A percentile compares a stretch with the other conserved stretches of the same genome.
These are phyloP conservation scores for Geotrichum histeridarum DNA, from an alignment of 1,139 yeast genomes.

Conservation along the genomic window DNA sequence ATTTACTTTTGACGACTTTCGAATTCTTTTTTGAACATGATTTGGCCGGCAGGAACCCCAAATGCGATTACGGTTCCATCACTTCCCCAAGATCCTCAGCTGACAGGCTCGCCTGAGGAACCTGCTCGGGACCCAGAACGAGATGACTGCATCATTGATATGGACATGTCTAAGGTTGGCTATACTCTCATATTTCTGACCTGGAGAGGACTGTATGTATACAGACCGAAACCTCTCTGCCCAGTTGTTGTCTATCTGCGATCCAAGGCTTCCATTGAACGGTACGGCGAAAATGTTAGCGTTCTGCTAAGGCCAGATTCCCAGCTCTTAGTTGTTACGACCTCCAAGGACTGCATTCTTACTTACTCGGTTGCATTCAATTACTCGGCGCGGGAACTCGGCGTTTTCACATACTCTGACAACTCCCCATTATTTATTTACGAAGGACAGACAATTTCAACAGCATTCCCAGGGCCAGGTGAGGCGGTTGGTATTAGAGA, in stretches of 20 bases:
- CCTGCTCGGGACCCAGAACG: slow-evolving; percentile 14
- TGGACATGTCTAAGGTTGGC: slow-evolving; percentile 24
- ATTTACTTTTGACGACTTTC: background rate
- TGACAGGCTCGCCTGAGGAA: slow-evolving; percentile 15
- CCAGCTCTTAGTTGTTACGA: slow-evolving; percentile 33
- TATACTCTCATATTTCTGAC: slow-evolving; percentile 24
- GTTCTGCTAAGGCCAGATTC: slow-evolving; percentile 36
- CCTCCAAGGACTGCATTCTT: slow-evolving; percentile 31
- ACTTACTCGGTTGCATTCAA: slow-evolving; percentile 29
- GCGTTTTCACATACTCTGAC: slow-evolving; percentile 19
- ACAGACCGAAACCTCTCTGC: slow-evolving; percentile 31
- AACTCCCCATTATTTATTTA: slow-evolving; percentile 19
- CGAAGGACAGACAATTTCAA: slow-evolving; percentile 22
- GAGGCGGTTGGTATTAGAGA: slow-evolving; percentile 40
- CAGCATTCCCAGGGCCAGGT: slow-evolving; percentile 39
- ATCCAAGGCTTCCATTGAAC: slow-evolving; percentile 29
- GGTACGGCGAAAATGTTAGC: slow-evolving; percentile 32
- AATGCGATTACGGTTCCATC: slow-evolving; percentile 18
- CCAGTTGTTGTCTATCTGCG: slow-evolving; percentile 36
- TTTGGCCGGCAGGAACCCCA: slow-evolving; percentile 22
- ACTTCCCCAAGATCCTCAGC: slow-evolving; percentile 10
- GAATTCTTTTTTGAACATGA: slow-evolving; percentile 9
- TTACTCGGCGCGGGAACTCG: slow-evolving; percentile 15
- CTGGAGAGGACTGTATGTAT: slow-evolving; percentile 25
- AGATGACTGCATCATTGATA: slow-evolving; percentile 20